Conservation (phyloP, 305 asterid genomes). For the Rubia peregrina region DNA sequence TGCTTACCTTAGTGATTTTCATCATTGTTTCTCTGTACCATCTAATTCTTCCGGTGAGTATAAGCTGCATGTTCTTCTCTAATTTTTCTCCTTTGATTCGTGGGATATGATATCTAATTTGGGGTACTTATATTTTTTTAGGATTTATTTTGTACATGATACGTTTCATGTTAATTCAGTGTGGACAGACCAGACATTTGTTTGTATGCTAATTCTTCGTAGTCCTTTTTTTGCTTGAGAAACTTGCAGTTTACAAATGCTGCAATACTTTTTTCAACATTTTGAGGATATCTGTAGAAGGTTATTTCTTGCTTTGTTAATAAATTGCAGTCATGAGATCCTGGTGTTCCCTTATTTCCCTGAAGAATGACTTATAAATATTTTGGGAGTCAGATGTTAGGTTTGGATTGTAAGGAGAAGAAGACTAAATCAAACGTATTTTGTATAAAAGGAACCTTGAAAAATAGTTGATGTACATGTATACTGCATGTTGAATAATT, state of each 20-base stretch:
- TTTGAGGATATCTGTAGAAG: not conserved
- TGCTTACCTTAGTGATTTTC: constrained; percentile 78
- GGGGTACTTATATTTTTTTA: not conserved
- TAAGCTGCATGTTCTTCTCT: not conserved
- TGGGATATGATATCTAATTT: not conserved
- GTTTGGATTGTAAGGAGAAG: not conserved
- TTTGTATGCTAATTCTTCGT: not conserved
- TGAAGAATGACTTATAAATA: not conserved
- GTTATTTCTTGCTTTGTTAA: too few relatives aligned
- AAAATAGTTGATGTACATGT: not conserved
- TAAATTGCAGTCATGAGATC: not conserved
- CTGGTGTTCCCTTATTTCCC: not conserved
- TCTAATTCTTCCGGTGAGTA: constrained; percentile 68
- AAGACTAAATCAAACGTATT: not conserved
- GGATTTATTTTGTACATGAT: constrained; percentile 2
- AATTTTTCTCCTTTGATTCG: not conserved
- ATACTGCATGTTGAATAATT: not conserved
- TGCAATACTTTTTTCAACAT: not conserved
- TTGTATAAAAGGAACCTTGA: not conserved
- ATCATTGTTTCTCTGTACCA: constrained; percentile 74
- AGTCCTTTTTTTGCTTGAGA: not conserved
- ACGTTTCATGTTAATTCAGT: not conserved
- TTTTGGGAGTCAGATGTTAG: not conserved
- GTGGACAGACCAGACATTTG: too few relatives aligned
- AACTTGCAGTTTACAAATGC: not conserved